These are phyloP conservation scores for Cryptococcus sp. DNA, from an alignment of 1,284 basidiomycete genomes.

Conservation along the genomic window DNA sequence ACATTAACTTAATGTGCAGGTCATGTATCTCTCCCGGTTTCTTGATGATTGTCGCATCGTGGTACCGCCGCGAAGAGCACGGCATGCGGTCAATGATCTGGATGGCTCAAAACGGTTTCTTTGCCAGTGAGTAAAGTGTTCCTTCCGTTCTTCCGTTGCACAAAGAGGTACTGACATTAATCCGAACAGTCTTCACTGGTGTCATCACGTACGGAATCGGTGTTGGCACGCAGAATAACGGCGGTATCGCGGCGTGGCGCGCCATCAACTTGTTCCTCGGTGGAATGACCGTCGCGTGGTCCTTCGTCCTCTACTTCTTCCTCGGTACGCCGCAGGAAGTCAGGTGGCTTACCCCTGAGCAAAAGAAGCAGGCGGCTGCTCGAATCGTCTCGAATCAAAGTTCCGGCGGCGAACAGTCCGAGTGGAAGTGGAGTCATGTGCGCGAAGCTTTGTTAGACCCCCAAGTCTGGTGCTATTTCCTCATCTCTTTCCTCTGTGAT, in stretches of 20 bases:
- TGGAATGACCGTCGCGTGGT: conserved; percentile 23
- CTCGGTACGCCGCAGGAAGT: conserved; percentile 34
- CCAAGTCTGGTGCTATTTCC: conserved; percentile 18
- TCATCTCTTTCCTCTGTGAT: conserved; percentile 21
- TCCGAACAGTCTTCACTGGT: conserved; percentile 8
- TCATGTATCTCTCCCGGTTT: conserved; percentile 36
- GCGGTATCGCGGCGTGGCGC: conserved; percentile 26
- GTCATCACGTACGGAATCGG: conserved; percentile 30
- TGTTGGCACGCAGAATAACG: conserved; percentile 13
- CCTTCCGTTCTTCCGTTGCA: background rate
- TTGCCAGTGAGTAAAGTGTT: conserved; percentile 14
- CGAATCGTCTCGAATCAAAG: conserved; percentile 30
- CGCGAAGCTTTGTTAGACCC: conserved; percentile 31
- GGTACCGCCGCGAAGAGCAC: conserved; percentile 30
- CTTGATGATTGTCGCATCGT: conserved; percentile 29
- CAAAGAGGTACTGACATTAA: background rate
- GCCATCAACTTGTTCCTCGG: conserved; percentile 41
- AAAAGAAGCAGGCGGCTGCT: conserved; percentile 35
- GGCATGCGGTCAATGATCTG: conserved; percentile 21
- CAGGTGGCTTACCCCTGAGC: conserved; percentile 29
- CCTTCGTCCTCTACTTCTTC: conserved; percentile 29
- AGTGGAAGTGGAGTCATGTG: conserved; percentile 32
- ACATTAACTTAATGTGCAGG: conserved; percentile 12
- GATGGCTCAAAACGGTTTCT: conserved; percentile 31
- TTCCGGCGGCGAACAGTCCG: conserved; percentile 21